These are phyloP conservation scores for Astrothelium macrocarpum DNA, from an alignment of 495 filamentous ascomycete genomes.

Conservation along the genomic window DNA sequence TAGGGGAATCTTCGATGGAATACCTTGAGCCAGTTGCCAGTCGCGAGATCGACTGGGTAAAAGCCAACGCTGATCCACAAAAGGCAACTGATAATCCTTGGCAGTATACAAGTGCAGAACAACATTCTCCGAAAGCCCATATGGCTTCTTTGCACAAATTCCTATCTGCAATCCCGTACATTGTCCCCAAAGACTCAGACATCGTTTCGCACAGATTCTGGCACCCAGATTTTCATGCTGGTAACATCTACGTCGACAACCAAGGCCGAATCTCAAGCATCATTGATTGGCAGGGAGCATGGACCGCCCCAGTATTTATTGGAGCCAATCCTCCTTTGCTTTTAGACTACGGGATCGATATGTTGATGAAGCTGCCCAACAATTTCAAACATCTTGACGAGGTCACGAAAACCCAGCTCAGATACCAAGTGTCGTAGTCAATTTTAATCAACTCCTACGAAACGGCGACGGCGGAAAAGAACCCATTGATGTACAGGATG, in stretches of 20 bases:
- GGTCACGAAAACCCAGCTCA: slow-evolving; percentile 7
- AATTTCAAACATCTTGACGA: slow-evolving; percentile 16
- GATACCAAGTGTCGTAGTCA: slow-evolving; percentile 13
- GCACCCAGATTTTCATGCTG: slow-evolving; percentile 33
- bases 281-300: slow-evolving; percentile 20
- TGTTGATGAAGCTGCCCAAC: slow-evolving; percentile 15
- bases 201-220: slow-evolving; percentile 21
- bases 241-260: slow-evolving; percentile 29
- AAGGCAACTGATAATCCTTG: neutral
- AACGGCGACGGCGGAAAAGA: slow-evolving; percentile 9
- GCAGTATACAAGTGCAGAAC: neutral
- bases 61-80: slow-evolving; percentile 6
- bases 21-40: slow-evolving; percentile 13
- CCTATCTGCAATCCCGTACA: slow-evolving; percentile 8
- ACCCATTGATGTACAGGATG: slow-evolving; percentile 15
- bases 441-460: slow-evolving; percentile 11
- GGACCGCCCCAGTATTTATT: slow-evolving; percentile 8
- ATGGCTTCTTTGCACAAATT: slow-evolving; percentile 12
- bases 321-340: slow-evolving; percentile 11
- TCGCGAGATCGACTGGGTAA: slow-evolving; percentile 14
- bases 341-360: slow-evolving; percentile 10
- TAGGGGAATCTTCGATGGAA: slow-evolving; percentile 11
- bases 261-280: slow-evolving; percentile 13
- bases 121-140: slow-evolving; percentile 13
- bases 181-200: slow-evolving; percentile 12